These are phyloP conservation scores for Exophiala lecanii-corni DNA, from an alignment of 2,329 filamentous ascomycete species.

Conservation along the genomic window DNA sequence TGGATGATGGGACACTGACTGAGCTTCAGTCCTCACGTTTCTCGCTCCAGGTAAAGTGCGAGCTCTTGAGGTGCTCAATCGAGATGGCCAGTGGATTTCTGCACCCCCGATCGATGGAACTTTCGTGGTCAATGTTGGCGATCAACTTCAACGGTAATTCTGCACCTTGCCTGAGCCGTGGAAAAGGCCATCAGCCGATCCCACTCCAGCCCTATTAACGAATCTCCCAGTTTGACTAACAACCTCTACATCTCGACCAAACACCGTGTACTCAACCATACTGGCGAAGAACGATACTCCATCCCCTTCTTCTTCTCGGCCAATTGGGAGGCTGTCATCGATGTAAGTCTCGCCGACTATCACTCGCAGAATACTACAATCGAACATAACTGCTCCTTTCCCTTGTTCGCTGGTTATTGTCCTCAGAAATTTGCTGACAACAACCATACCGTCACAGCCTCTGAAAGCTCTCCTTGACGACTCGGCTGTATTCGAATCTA, in stretches of 20 bases:
- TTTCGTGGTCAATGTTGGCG: slow-evolving; percentile 45
- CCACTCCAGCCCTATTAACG: background rate
- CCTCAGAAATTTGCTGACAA: too few relatives aligned
- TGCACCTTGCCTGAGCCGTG: too few relatives aligned
- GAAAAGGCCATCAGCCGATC: background rate
- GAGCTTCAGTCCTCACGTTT: slow-evolving; percentile 43
- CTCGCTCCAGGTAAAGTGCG: slow-evolving; percentile 41
- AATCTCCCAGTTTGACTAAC: slow-evolving; percentile 33
- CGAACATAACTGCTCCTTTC: too few relatives aligned
- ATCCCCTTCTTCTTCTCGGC: slow-evolving; percentile 36
- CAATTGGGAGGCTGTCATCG: slow-evolving; percentile 11
- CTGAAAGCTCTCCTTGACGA: too few relatives aligned
- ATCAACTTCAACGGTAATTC: slow-evolving; percentile 34
- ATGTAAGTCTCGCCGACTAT: slow-evolving; percentile 4
- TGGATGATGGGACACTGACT: too few relatives aligned
- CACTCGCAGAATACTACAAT: too few relatives aligned
- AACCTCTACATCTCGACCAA: slow-evolving; percentile 39
- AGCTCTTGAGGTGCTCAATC: slow-evolving; percentile 43
- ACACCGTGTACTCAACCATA: slow-evolving; percentile 37
- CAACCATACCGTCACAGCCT: too few relatives aligned
- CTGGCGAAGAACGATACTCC: slow-evolving; percentile 35
- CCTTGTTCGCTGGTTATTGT: too few relatives aligned
- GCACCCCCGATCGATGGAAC: slow-evolving; percentile 39
- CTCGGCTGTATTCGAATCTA: too few relatives aligned
- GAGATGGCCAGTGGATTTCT: slow-evolving; percentile 41